These are phyloP conservation scores for Macrophomina tecta DNA, from an alignment of 2,329 filamentous ascomycete genomes.

Conservation along the genomic window DNA sequence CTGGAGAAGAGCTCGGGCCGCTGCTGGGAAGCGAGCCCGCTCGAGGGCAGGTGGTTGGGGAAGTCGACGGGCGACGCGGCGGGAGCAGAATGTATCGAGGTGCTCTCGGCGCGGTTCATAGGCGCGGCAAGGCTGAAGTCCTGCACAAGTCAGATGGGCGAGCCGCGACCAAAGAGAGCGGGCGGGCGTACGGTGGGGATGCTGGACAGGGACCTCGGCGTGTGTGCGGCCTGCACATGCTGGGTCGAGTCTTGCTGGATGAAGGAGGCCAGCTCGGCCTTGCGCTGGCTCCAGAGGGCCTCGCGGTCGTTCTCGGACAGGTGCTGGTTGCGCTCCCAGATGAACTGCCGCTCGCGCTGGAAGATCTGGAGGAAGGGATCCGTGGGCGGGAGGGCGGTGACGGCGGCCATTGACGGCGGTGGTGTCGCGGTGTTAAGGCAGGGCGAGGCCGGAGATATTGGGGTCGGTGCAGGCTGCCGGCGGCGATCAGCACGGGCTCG, in stretches of 20 bases:
- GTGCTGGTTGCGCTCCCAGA: slow-evolving; percentile 42
- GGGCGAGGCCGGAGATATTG: neutral
- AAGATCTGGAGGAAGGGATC: slow-evolving; percentile 37
- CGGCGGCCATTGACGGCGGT: slow-evolving; percentile 26
- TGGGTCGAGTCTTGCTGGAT: slow-evolving; percentile 32
- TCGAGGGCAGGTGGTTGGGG: slow-evolving; percentile 22
- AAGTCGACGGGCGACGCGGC: slow-evolving; percentile 34
- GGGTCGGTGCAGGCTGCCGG: slow-evolving; percentile 2
- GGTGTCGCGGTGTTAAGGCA: slow-evolving; percentile 1
- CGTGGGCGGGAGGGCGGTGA: slow-evolving; percentile 23
- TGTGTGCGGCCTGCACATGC: slow-evolving; percentile 37
- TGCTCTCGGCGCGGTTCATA: slow-evolving; percentile 38
- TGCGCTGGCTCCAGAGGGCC: slow-evolving; percentile 41
- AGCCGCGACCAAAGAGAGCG: slow-evolving; percentile 36
- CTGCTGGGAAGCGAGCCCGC: slow-evolving; percentile 7
- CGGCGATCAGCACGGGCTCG: slow-evolving; percentile 20
- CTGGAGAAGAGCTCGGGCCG: slow-evolving; percentile 21
- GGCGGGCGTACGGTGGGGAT: slow-evolving; percentile 40
- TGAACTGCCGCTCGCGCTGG: slow-evolving; percentile 43
- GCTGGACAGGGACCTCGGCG: slow-evolving; percentile 44
- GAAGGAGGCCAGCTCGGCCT: slow-evolving; percentile 34
- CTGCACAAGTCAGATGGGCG: slow-evolving; percentile 40
- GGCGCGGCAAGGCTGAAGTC: slow-evolving; percentile 34
- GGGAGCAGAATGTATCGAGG: slow-evolving; percentile 41
- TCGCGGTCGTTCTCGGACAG: slow-evolving; percentile 45